Base-by-base conservation (phyloP, 192 early-diverging fungal species). In the Coemansia sp. region DNA sequence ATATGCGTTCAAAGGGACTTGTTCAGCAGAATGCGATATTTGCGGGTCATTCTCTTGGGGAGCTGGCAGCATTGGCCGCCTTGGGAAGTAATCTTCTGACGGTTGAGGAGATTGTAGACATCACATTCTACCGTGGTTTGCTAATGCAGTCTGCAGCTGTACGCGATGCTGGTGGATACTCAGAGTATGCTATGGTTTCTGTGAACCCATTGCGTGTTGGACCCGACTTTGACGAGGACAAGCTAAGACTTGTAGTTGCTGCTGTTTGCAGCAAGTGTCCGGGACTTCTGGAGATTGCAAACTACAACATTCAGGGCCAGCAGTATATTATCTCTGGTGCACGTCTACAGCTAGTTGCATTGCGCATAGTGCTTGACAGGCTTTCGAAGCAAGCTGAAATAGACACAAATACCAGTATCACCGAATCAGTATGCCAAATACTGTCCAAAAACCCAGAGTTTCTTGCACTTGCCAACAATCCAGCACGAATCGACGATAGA, bases 21-120 rank as follows among this genome's bases (percentile, higher is more conserved):
- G 88, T 98, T 37, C 92, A 90, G 69, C 59, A 76, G 48, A 87
- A 89, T 73, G 90, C 91, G 50, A 75, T 89, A 19, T 95, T 96
- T 73, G 94, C 93, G 56, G 95, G 95, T 64, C 95, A 98, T 84
- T 92, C 92, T 66, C 87, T 98, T 52, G 96, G 96, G 74, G 96
- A 98, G 71, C 94, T 94, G 66, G 90, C 92, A 53, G 94, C 91
- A 49, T 80, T 98, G 49, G 88, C 91, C 4, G 83, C 96, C 15
- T 83, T 96, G 50, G 89, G 87, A 60, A 9, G 23, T 8, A 87
- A 92, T 67, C 86, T 95, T 0, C 82, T 98, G 10, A 85, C 89
- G 6, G 83, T 96, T 54, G 91, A 95, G 69, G 85, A 87, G 18
- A 65, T 94, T 8, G 89, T 95, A 48, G 95, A 98, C 68, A 88